These are phyloP conservation scores for Leccinellum rugosiceps DNA, from an alignment of 768 basidiomycete species.

Conservation along the genomic window DNA sequence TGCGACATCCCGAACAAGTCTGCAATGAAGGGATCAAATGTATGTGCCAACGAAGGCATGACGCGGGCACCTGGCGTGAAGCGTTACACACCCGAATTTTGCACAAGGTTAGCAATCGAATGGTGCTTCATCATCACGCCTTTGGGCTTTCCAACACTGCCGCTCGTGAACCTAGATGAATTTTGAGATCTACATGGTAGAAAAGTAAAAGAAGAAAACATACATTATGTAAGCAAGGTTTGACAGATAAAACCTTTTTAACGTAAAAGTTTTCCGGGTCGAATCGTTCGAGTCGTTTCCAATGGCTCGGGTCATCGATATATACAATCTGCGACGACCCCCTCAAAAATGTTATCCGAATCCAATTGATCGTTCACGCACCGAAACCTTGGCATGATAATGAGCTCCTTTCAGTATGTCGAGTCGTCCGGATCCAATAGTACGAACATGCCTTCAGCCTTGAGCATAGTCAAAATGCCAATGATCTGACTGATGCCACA, in stretches of 20 bases:
- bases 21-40: constrained; percentile 26
- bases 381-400: constrained; percentile 24
- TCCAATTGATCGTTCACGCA: neutral
- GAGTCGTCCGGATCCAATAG: constrained; percentile 30
- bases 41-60: constrained; percentile 28
- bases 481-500: constrained; percentile 28
- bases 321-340: constrained; percentile 19
- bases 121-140: constrained; percentile 23
- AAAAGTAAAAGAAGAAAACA: neutral
- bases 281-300: constrained; percentile 17
- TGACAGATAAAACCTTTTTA: constrained; percentile 17
- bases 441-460: constrained; percentile 27
- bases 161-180: constrained; percentile 18
- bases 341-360: neutral
- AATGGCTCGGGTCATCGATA: constrained; percentile 29
- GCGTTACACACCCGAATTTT: constrained; percentile 20
- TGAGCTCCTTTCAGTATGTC: constrained; percentile 26
- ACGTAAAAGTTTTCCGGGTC: constrained; percentile 19
- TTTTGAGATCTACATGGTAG: neutral
- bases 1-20: constrained; percentile 17
- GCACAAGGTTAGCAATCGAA: constrained; percentile 19
- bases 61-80: constrained; percentile 23
- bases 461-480: constrained; percentile 30
- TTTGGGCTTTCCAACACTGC: constrained; percentile 21
- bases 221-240: constrained; percentile 28